A percentile compares a stretch with the other conserved stretches of the same genome.
Conservation (phyloP, 192 early-diverging fungal species). For the Diversispora epigaea region DNA sequence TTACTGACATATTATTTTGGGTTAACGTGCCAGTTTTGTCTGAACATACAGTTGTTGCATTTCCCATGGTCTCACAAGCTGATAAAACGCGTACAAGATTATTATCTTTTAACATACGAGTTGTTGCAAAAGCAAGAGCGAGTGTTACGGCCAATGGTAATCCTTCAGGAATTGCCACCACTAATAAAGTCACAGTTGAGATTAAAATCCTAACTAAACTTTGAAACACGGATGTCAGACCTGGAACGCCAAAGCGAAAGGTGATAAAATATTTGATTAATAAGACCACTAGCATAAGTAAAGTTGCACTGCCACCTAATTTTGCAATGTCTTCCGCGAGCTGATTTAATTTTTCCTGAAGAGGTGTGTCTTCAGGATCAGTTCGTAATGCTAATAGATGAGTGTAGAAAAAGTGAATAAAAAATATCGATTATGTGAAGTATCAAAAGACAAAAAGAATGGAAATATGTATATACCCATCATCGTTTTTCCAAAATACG, state of each 20-base stretch:
- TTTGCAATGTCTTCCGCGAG: conserved; percentile 94
- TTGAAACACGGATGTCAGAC: conserved; percentile 56
- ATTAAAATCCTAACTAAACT: conserved; percentile 80
- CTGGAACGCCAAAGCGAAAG: conserved; percentile 43
- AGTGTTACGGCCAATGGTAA: conserved; percentile 96
- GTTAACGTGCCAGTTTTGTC: conserved; percentile 99
- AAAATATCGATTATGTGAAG: background rate
- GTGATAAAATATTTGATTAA: conserved; percentile 84
- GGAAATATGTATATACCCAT: conserved; percentile 49
- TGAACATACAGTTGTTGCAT: conserved; percentile 97
- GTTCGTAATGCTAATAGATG: conserved; percentile 59
- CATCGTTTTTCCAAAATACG: conserved; percentile 86
- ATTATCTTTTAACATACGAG: conserved; percentile 94
- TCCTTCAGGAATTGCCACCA: conserved; percentile 98
- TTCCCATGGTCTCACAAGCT: conserved; percentile 99
- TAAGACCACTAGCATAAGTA: conserved; percentile 83
- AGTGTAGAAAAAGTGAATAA: background rate
- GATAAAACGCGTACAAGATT: conserved; percentile 94
- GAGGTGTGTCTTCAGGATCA: conserved; percentile 84
- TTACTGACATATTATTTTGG: conserved; percentile 97
- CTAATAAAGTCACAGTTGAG: conserved; percentile 89
- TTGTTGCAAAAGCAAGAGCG: conserved; percentile 91
- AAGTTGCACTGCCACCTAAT: conserved; percentile 79
- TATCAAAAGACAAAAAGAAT: background rate
- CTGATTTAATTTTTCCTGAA: conserved; percentile 86